A percentile compares a stretch with the other conserved stretches of the same genome.
These are phyloP conservation scores for Yamadazyma oceani DNA, from an alignment of 1,139 yeast species.

Conservation along the genomic window DNA sequence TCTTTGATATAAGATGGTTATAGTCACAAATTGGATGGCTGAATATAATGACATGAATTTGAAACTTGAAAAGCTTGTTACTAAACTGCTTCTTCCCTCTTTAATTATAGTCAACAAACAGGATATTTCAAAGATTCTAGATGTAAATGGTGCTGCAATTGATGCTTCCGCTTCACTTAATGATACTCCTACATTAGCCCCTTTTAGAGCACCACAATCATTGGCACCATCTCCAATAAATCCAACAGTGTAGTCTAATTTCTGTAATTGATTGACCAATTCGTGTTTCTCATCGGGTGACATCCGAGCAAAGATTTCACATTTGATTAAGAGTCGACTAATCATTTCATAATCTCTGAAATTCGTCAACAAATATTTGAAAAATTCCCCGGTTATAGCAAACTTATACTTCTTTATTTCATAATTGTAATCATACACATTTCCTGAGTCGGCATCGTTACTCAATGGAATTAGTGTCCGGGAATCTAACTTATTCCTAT, in stretches of 20 bases:
- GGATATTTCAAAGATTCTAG: slow-evolving; percentile 83
- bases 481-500: slow-evolving; percentile 56
- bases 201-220: slow-evolving; percentile 97
- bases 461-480: slow-evolving; percentile 55
- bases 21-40: slow-evolving; percentile 91
- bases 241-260: slow-evolving; percentile 86
- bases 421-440: slow-evolving; percentile 7
- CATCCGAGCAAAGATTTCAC: slow-evolving; percentile 91
- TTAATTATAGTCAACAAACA: slow-evolving; percentile 88
- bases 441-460: slow-evolving; percentile 5
- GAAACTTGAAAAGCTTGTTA: slow-evolving; percentile 94
- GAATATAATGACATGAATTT: slow-evolving; percentile 97
- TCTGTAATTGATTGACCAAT: slow-evolving; percentile 82
- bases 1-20: slow-evolving; percentile 76
- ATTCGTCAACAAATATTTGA: slow-evolving; percentile 69
- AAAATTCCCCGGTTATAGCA: slow-evolving; percentile 92
- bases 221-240: slow-evolving; percentile 98
- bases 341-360: slow-evolving; percentile 39
- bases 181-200: slow-evolving; percentile 96
- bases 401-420: slow-evolving; percentile 50
- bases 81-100: slow-evolving; percentile 93
- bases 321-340: slow-evolving; percentile 66
- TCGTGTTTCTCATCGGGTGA: slow-evolving; percentile 99
- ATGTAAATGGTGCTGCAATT: slow-evolving; percentile 97
- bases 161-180: slow-evolving; percentile 97